Percentiles rank a stretch among this genome's conserved stretches.
Conservation (phyloP, 768 basidiomycete genomes). For the Lentinula sp. region DNA sequence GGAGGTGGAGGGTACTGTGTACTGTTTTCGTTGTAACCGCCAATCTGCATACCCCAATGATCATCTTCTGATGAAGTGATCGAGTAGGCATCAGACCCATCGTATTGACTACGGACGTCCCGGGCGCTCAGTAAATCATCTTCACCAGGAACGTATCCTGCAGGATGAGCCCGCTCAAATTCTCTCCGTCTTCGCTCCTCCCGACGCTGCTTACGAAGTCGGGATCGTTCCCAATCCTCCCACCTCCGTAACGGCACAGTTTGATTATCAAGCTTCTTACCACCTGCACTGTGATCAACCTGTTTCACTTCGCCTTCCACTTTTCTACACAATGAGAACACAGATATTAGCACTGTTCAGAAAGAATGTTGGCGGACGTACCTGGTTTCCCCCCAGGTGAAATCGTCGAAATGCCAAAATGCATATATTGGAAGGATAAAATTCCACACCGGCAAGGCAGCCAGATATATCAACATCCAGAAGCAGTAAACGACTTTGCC, state of each 20-base stretch:
- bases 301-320: slow-evolving; percentile 88
- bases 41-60: slow-evolving; percentile 93
- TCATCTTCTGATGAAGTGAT: slow-evolving; percentile 88
- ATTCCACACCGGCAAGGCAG: slow-evolving; percentile 95
- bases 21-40: slow-evolving; percentile 88
- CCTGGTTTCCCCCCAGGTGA: slow-evolving; percentile 99
- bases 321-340: slow-evolving; percentile 49
- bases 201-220: slow-evolving; percentile 83
- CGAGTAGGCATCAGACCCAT: slow-evolving; percentile 77
- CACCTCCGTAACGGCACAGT: slow-evolving; percentile 92
- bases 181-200: slow-evolving; percentile 80
- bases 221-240: slow-evolving; percentile 99
- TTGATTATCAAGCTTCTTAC: slow-evolving; percentile 41
- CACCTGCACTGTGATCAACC: slow-evolving; percentile 70
- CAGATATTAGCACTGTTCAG: slow-evolving; percentile 8
- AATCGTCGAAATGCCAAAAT: slow-evolving; percentile 99
- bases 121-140: slow-evolving; percentile 57
- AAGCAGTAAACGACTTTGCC: slow-evolving; percentile 92
- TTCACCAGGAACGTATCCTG: slow-evolving; percentile 58
- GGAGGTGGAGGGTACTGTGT: slow-evolving; percentile 80
- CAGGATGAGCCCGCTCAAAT: slow-evolving; percentile 71
- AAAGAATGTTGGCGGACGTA: slow-evolving; percentile 26
- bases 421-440: slow-evolving; percentile 91
- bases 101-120: slow-evolving; percentile 59
- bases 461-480: slow-evolving; percentile 96